Evolutionary conservation across 2,329 filamentous ascomycete species (phyloP), one percentile per base, ranked within the genome.

Genomic region (Tolypocladium tropicale): DNA sequence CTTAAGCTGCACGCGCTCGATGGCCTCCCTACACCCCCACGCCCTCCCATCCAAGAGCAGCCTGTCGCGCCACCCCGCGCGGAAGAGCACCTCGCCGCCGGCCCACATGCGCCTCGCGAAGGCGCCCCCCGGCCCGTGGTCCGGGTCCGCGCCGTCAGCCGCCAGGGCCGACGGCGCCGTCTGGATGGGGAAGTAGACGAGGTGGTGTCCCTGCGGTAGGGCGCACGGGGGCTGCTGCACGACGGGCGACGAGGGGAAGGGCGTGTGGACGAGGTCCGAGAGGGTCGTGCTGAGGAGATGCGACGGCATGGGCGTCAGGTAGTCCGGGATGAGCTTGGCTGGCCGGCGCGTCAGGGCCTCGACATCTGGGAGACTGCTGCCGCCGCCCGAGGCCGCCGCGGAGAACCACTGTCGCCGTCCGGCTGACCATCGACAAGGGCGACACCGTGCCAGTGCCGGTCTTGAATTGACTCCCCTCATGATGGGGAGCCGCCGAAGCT

Each of bases 101-200:
- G 89, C 90, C 94, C 94, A 99, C 75, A 99, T 83, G 21, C 94
- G 84, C 25, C 89, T 81, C 53, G 78, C 78, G 68, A 89, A 96
- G 1, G 85, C 84, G 4, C 68, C 67, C 2, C 87, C 89, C 0
- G 93, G 93, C 28, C 78, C 85, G 67, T 96, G 90, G 54, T 86
- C 77, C 5, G 82, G 76, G 68, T 97, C 93, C 1, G 92, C 95
- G 56, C 94, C 93, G 73, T 99, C 94, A 1, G 83, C 76, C 21
- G 90, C 79, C 48, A 97, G 80, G 36, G 76, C 63, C 9, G 79
- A 81, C 16, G 82, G 74, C 1, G 80, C 76, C 21, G 86, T 75
- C 59, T 84, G 81, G 12, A 88, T 81, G 57, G 91, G 90, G 73
- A 96, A 96, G 75, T 95, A 95, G 61, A 93, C 83, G 37, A 96